Evolutionary conservation across 345 rosid species (phyloP), one percentile per base, ranked within the genome.

Genomic region (Eucalyptus tenuipes): DNA sequence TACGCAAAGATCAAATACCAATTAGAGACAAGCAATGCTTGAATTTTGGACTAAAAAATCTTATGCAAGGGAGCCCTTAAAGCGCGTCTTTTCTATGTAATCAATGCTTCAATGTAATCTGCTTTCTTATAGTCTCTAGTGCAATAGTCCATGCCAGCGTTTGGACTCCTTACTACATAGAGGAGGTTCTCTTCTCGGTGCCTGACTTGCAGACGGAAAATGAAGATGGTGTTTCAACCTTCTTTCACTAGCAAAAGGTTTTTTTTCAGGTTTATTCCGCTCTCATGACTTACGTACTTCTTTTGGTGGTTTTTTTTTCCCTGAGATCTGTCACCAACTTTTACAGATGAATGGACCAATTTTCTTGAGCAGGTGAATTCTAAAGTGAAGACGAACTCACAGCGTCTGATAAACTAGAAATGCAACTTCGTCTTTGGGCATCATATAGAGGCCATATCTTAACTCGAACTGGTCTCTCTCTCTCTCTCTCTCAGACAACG

Each of bases 211-310:
- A 98, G 91, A 93, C 86, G 86, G 94, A 90, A 85, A 98, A 97
- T 92, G 99, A 98, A 93, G 99, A 98, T 92, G 99, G 98, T 85
- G 98, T 97, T 88, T 97, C 99, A 4, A 95, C 96, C 88, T 93
- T 95, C 87, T 98, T 98, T 89, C 97, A 98, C 94, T 90, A 95
- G 94, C 99, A 97, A 89, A n/a, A 97, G 96, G 96, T 98, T 85
- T 96, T 87, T 98, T 93, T 93, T 99, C 99, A 97, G 99, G 99
- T 98, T 71, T 87, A 25, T 57, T 57, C 64, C 1, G 29, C 64
- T 57, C 13, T 57, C 13, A 24, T 24, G n/a, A 57, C 29, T 24
- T 25, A 24, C 7, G 6, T 57, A 57, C 27, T 25, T 25, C 64
- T 57, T 57, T 57, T 10, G 64, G 29, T 57, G 29, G 25, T 25